phyloP scores from a whole-genome alignment of 2,329 filamentous ascomycete species.

The Aspergillus ustus region DNA sequence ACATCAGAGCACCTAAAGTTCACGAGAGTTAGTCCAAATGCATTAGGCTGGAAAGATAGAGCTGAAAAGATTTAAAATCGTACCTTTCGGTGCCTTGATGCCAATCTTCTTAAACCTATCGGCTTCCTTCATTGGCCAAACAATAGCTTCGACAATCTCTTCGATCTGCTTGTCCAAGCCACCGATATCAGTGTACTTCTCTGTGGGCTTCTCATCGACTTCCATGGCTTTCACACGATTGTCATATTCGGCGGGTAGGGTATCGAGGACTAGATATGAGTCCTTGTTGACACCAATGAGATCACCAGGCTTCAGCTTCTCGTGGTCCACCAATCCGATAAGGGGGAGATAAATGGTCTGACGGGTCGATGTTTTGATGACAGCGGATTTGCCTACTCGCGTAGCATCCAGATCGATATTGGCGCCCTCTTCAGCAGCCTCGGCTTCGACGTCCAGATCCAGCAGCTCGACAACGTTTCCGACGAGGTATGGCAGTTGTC shows the following conservation, averaged over 20 bases:
- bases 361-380: constrained; percentile 98
- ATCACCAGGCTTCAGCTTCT: constrained; percentile 92
- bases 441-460: constrained; percentile 92
- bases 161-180: constrained; percentile 99
- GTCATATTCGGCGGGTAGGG: constrained; percentile 95
- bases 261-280: constrained; percentile 95
- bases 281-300: constrained; percentile 99
- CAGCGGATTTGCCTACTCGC: constrained; percentile 94
- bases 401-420: constrained; percentile 98
- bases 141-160: constrained; percentile 96
- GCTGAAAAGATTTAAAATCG: constrained; percentile 26
- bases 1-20: constrained; percentile 86
- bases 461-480: constrained; percentile 98
- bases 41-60: neutral
- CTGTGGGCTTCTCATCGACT: constrained; percentile 98
- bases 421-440: constrained; percentile 95
- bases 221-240: constrained; percentile 99
- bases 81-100: constrained; percentile 99
- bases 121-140: constrained; percentile 99
- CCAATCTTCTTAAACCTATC: constrained; percentile 99
- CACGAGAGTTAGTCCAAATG: neutral
- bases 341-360: constrained; percentile 98
- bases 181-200: constrained; percentile 98
- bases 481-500: constrained; percentile 96
- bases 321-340: constrained; percentile 94